A percentile compares a stretch with the other conserved stretches of the same genome.
These are phyloP conservation scores for Takakia lepidozioides DNA, from an alignment of 225 moss, liverwort and hornwort genomes.

Conservation along the genomic window DNA sequence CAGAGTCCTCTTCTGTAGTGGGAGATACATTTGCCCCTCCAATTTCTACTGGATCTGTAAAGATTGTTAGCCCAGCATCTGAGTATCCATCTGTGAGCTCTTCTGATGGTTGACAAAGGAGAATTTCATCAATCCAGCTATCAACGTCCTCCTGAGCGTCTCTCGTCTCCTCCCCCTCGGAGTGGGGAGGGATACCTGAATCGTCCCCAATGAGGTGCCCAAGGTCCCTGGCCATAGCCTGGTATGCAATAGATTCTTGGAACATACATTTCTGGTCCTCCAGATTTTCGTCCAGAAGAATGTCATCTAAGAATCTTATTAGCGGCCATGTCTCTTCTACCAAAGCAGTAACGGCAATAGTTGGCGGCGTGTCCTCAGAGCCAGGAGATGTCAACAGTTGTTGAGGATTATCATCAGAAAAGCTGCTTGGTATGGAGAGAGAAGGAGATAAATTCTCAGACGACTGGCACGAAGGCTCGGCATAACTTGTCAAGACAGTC, in stretches of 20 bases:
- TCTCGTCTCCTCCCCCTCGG: no score
- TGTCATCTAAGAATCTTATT: slow-evolving; percentile 16
- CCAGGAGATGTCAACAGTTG: no score
- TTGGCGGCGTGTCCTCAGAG: not conserved
- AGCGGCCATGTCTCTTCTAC: slow-evolving; percentile 22
- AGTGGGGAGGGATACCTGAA: slow-evolving; percentile 4
- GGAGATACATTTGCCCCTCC: no score
- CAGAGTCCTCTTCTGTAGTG: slow-evolving; percentile 1
- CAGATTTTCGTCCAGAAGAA: slow-evolving; percentile 12
- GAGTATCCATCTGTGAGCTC: slow-evolving; percentile 25
- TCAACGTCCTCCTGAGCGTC: slow-evolving; percentile 16
- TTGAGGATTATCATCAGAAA: no score
- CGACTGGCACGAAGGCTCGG: no score
- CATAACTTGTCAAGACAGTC: no score
- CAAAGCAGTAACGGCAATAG: no score
- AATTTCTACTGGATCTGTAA: no score
- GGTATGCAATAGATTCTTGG: slow-evolving; percentile 12
- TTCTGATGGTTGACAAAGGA: slow-evolving; percentile 26
- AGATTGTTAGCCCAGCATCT: no score
- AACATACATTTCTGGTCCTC: slow-evolving; percentile 13
- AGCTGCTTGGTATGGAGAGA: no score
- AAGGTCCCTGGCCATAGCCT: slow-evolving; percentile 53
- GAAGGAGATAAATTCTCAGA: no score
- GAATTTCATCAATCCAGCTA: slow-evolving; percentile 37
- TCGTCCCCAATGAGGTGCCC: slow-evolving; percentile 34